phyloP scores from a whole-genome alignment of 192 early-diverging fungal genomes.

The Haplosporangium gracile region DNA sequence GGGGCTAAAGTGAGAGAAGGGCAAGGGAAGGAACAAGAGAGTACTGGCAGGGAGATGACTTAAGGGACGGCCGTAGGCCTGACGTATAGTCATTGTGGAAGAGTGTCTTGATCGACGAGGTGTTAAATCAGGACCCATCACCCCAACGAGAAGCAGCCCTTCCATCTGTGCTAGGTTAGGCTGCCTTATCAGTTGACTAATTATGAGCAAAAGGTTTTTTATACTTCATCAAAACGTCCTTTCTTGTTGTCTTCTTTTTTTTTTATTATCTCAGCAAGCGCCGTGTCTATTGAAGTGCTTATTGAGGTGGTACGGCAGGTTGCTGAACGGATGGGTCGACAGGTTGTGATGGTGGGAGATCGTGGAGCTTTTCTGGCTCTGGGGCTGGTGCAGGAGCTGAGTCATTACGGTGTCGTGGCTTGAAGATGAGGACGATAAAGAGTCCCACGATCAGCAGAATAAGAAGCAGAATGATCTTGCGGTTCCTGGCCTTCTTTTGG shows the following conservation, averaged over 20 bases:
- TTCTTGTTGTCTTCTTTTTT: not conserved
- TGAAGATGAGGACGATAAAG: slow-evolving; percentile 84
- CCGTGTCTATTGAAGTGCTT: not conserved
- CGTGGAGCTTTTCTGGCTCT: not conserved
- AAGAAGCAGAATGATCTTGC: slow-evolving; percentile 88
- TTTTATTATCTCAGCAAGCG: not conserved
- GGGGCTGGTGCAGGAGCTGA: slow-evolving; percentile 7
- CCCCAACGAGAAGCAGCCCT: not conserved
- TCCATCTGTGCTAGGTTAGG: not conserved
- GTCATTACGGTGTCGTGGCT: slow-evolving; percentile 54
- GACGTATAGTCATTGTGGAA: not conserved
- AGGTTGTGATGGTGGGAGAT: not conserved
- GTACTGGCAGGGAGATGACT: too few relatives aligned
- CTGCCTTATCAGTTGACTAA: not conserved
- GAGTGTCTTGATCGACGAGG: not conserved
- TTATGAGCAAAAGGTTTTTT: not conserved
- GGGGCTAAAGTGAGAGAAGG: too few relatives aligned
- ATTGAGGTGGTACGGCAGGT: not conserved
- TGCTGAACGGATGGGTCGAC: not conserved
- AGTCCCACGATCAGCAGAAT: slow-evolving; percentile 82
- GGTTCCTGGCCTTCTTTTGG: slow-evolving; percentile 85
- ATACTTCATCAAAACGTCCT: not conserved
- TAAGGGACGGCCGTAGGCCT: too few relatives aligned
- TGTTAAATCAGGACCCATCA: not conserved
- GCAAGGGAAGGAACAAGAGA: too few relatives aligned